Percentiles rank a stretch among this genome's conserved stretches.
phyloP scores from a whole-genome alignment of 306 rosid genomes.

The Begonia loranthoides region DNA sequence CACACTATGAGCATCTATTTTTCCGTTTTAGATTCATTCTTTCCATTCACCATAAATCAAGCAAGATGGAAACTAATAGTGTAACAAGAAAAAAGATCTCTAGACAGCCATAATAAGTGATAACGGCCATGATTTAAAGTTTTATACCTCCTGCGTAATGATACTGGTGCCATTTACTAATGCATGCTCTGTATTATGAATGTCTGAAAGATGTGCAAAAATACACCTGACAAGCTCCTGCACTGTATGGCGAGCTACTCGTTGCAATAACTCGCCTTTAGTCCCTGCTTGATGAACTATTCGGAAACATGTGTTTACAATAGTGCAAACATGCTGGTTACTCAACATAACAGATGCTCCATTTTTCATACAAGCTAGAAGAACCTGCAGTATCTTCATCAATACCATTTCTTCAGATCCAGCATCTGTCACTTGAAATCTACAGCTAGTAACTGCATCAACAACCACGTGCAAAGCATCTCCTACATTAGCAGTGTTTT shows the following conservation, averaged over 20 bases:
- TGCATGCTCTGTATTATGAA: conserved; percentile 47
- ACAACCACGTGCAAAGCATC: conserved; percentile 81
- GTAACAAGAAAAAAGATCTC: no score
- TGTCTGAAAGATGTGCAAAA: conserved; percentile 77
- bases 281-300: conserved; percentile 86
- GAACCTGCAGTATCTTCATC: conserved; percentile 87
- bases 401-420: conserved; percentile 77
- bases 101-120: no score
- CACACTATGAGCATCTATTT: no score
- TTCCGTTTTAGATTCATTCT: no score
- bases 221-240: conserved; percentile 77
- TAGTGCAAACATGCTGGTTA: conserved; percentile 85
- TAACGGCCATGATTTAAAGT: no score
- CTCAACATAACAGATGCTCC: conserved; percentile 77
- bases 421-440: conserved; percentile 89
- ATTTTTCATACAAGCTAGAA: conserved; percentile 79
- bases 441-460: conserved; percentile 83
- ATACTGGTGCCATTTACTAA: conserved; percentile 23
- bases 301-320: conserved; percentile 81
- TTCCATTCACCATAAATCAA: no score
- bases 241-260: conserved; percentile 73
- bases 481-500: conserved; percentile 57
- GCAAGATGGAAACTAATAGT: no score
- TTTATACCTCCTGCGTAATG: no score
- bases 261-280: conserved; percentile 79